A percentile compares a stretch with the other conserved stretches of the same genome.
phyloP scores from a whole-genome alignment of 805 yeast genomes.

The Dipodascus geniculatus region DNA sequence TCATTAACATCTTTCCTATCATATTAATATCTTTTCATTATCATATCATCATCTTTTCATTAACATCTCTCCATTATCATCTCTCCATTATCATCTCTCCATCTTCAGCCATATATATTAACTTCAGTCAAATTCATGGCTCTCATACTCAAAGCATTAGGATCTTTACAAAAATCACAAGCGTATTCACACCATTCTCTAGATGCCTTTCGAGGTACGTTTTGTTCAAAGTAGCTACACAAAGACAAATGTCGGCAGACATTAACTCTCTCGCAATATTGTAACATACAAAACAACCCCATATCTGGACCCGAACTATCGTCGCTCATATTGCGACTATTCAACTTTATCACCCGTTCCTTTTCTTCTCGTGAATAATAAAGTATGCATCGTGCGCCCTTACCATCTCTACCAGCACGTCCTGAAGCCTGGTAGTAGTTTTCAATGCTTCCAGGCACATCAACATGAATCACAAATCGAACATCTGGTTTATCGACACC shows the following conservation, averaged over 20 bases:
- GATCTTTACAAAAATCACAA: slow-evolving; percentile 14
- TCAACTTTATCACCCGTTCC: not conserved
- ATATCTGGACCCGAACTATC: not conserved
- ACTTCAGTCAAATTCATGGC: not conserved
- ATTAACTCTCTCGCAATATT: slow-evolving; percentile 8
- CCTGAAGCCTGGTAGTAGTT: slow-evolving; percentile 97
- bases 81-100: not conserved
- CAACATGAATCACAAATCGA: slow-evolving; percentile 75
- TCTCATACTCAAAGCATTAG: slow-evolving; percentile 3
- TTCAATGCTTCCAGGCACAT: slow-evolving; percentile 79
- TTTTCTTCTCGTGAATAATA: slow-evolving; percentile 34
- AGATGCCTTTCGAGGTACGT: slow-evolving; percentile 3
- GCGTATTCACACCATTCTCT: slow-evolving; percentile 12
- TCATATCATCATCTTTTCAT: not conserved
- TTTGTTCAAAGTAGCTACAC: slow-evolving; percentile 15
- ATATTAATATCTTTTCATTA: no score
- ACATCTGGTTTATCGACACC: slow-evolving; percentile 96
- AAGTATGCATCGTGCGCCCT: slow-evolving; percentile 66
- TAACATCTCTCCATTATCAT: not conserved
- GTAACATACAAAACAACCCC: slow-evolving; percentile 2
- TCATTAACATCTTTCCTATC: no score
- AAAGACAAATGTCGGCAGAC: slow-evolving; percentile 15
- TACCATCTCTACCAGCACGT: slow-evolving; percentile 96
- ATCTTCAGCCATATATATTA: not conserved
- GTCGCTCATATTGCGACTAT: not conserved